Percentiles rank a stretch among this genome's conserved stretches.
phyloP scores from a whole-genome alignment of 257 asterid genomes.

The Solanum pennellii region DNA sequence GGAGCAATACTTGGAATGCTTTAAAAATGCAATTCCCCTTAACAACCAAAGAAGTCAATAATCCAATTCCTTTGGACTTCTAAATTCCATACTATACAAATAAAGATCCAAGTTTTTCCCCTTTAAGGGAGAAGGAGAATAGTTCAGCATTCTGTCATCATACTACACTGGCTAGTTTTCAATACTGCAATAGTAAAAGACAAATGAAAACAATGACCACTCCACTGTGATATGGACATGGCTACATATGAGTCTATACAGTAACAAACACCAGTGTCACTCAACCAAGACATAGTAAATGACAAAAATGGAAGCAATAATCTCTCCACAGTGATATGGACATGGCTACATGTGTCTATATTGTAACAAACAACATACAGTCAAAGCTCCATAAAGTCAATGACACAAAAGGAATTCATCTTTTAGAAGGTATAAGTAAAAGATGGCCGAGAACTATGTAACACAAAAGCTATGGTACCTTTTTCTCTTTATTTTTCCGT shows the following conservation, averaged over 20 bases:
- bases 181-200: neutral
- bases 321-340: neutral
- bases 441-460: neutral
- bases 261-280: neutral
- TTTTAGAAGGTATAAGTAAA: neutral
- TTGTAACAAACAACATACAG: neutral
- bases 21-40: neutral
- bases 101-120: neutral
- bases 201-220: neutral
- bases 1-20: neutral
- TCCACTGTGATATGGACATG: neutral
- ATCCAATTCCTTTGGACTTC: neutral
- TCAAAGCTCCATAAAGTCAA: neutral
- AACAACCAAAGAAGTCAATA: neutral
- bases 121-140: neutral
- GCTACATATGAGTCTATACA: neutral
- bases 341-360: neutral
- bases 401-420: neutral
- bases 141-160: neutral
- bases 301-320: neutral
- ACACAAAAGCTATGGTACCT: conserved; percentile 35
- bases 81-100: neutral
- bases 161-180: neutral
- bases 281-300: neutral
- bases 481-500: conserved; percentile 67